Conservation (phyloP, 805 yeast species). For the Yamadazyma kitorensis region DNA sequence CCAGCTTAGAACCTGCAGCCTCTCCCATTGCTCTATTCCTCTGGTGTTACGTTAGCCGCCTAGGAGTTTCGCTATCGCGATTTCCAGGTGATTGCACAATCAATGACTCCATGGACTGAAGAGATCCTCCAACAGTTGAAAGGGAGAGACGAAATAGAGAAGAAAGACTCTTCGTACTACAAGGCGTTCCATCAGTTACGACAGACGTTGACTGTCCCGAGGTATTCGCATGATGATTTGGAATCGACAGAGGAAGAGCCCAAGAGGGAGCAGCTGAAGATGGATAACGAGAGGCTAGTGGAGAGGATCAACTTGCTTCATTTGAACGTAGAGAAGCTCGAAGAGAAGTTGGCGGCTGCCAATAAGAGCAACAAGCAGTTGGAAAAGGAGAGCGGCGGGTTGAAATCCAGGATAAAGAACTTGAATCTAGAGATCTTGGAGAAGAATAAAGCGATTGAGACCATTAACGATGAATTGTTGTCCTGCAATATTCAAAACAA, state of each 20-base stretch:
- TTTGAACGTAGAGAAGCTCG: constrained; percentile 22
- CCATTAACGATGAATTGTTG: constrained; percentile 65
- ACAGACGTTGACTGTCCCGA: constrained; percentile 1
- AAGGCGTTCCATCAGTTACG: constrained; percentile 32
- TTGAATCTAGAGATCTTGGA: constrained; percentile 31
- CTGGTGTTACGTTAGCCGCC: no score
- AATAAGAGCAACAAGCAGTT: constrained; percentile 13
- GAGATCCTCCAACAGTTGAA: constrained; percentile 22
- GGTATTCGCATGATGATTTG: constrained; percentile 4
- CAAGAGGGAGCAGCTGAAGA: constrained; percentile 1
- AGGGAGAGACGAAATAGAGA: constrained; percentile 31
- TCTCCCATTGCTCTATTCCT: no score
- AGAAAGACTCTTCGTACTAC: constrained; percentile 28
- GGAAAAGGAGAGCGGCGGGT: constrained; percentile 16
- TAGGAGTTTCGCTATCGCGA: no score
- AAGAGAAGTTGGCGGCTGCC: constrained; percentile 12
- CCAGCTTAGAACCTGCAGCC: no score
- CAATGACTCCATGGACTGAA: neutral
- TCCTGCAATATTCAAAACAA: constrained; percentile 57
- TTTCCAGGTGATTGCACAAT: no score
- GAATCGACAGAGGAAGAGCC: constrained; percentile 1
- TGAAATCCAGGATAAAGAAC: constrained; percentile 19
- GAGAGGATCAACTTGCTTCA: constrained; percentile 10
- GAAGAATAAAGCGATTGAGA: constrained; percentile 56
- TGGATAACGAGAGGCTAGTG: constrained; percentile 7